These are phyloP conservation scores for Cystobasidium onofrii DNA, from an alignment of 768 basidiomycete species.

Conservation along the genomic window DNA sequence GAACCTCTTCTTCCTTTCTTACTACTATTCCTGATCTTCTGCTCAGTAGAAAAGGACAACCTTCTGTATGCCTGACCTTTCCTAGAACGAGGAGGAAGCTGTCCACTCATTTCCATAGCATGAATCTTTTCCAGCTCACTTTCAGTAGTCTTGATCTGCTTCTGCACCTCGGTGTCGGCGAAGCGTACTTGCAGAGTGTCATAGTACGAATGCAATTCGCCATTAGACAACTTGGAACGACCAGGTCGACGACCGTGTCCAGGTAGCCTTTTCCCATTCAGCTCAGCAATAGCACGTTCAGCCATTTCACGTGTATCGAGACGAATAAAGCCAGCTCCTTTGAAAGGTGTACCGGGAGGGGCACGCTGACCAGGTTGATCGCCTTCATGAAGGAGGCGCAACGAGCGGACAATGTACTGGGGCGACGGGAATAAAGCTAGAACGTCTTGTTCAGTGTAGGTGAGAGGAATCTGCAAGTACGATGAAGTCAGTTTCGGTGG, in stretches of 20 bases:
- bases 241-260: background rate
- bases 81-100: background rate
- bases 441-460: slow-evolving; percentile 15
- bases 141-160: background rate
- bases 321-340: slow-evolving; percentile 22
- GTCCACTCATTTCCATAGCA: background rate
- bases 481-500: background rate
- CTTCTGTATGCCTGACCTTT: slow-evolving; percentile 2
- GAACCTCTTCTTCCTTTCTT: background rate
- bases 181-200: slow-evolving; percentile 26
- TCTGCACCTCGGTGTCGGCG: slow-evolving; percentile 24
- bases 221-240: background rate
- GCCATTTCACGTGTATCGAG: slow-evolving; percentile 15
- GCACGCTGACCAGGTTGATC: slow-evolving; percentile 16
- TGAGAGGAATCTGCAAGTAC: slow-evolving; percentile 8
- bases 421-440: slow-evolving; percentile 4
- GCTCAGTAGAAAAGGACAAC: background rate
- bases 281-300: background rate
- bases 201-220: background rate
- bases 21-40: background rate
- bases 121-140: background rate
- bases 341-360: background rate
- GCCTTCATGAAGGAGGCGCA: slow-evolving; percentile 5
- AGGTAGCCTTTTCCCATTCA: slow-evolving; percentile 19
- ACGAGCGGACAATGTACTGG: background rate